These are phyloP conservation scores for Auriscalpium microsporum DNA, from an alignment of 768 basidiomycete genomes.

Conservation along the genomic window DNA sequence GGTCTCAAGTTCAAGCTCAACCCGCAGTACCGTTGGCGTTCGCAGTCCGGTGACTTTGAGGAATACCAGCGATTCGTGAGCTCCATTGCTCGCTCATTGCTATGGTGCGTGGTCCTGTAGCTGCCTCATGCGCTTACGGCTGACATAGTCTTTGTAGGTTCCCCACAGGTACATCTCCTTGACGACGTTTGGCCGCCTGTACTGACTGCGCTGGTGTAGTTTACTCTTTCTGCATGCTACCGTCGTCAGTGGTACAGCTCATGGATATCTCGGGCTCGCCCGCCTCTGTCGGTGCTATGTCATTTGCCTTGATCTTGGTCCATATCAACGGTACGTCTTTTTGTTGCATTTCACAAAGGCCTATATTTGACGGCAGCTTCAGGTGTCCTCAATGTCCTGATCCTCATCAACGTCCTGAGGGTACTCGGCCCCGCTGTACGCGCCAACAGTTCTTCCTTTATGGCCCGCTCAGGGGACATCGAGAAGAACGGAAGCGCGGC, in stretches of 20 bases:
- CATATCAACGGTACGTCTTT: slow-evolving; percentile 4
- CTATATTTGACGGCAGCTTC: not conserved
- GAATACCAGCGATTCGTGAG: slow-evolving; percentile 55
- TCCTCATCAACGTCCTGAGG: slow-evolving; percentile 64
- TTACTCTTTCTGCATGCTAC: slow-evolving; percentile 50
- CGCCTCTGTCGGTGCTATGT: slow-evolving; percentile 38
- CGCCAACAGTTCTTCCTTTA: slow-evolving; percentile 2
- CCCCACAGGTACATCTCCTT: slow-evolving; percentile 40
- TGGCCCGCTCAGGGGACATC: slow-evolving; percentile 19
- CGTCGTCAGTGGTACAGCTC: slow-evolving; percentile 46
- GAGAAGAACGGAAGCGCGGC: not conserved
- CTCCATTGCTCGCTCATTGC: slow-evolving; percentile 57
- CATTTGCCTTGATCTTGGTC: slow-evolving; percentile 35
- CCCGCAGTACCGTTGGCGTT: slow-evolving; percentile 35
- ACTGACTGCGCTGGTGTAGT: slow-evolving; percentile 27
- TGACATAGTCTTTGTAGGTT: slow-evolving; percentile 32
- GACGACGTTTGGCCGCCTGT: not conserved
- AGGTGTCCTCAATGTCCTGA: slow-evolving; percentile 58
- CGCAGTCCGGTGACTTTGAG: slow-evolving; percentile 23
- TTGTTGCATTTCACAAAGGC: too few relatives aligned
- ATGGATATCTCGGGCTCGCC: slow-evolving; percentile 37
- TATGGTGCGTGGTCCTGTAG: slow-evolving; percentile 42
- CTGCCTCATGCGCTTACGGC: too few relatives aligned
- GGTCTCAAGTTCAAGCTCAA: slow-evolving; percentile 45
- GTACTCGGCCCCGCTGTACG: slow-evolving; percentile 48